Percentiles rank a stretch among this genome's conserved stretches.
phyloP scores from a whole-genome alignment of 768 basidiomycete genomes.

The Kwoniella heveanensis region DNA sequence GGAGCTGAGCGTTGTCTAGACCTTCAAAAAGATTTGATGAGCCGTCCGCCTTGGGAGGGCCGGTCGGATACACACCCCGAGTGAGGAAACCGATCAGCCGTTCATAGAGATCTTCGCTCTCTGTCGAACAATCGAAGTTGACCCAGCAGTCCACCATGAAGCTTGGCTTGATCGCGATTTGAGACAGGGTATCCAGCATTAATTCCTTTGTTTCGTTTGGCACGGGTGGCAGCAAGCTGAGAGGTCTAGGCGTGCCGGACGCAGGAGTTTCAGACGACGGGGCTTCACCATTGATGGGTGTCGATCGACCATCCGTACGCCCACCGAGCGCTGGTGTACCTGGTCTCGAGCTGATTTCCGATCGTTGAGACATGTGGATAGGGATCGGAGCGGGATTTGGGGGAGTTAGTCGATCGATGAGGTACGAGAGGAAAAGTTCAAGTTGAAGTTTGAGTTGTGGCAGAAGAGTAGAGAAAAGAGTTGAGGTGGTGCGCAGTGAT shows the following conservation, averaged over 20 bases:
- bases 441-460: constrained; percentile 87
- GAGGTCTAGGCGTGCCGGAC: constrained; percentile 55
- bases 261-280: constrained; percentile 54
- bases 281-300: constrained; percentile 58
- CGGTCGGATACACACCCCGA: constrained; percentile 77
- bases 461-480: constrained; percentile 84
- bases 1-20: constrained; percentile 71
- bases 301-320: constrained; percentile 58
- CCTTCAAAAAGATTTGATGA: constrained; percentile 61
- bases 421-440: constrained; percentile 91
- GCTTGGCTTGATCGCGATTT: constrained; percentile 76
- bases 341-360: constrained; percentile 30
- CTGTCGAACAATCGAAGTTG: constrained; percentile 96
- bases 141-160: constrained; percentile 95
- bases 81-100: constrained; percentile 79
- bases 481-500: constrained; percentile 80
- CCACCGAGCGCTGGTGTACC: constrained; percentile 27
- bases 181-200: constrained; percentile 81
- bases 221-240: constrained; percentile 63
- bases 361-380: constrained; percentile 28
- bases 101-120: constrained; percentile 95
- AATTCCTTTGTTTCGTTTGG: constrained; percentile 84
- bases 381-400: constrained; percentile 45
- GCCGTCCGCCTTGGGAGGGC: constrained; percentile 65
- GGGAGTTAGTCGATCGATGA: constrained; percentile 82